These are phyloP conservation scores for Psilocybe cubensis DNA, from an alignment of 768 basidiomycete species.

Conservation along the genomic window DNA sequence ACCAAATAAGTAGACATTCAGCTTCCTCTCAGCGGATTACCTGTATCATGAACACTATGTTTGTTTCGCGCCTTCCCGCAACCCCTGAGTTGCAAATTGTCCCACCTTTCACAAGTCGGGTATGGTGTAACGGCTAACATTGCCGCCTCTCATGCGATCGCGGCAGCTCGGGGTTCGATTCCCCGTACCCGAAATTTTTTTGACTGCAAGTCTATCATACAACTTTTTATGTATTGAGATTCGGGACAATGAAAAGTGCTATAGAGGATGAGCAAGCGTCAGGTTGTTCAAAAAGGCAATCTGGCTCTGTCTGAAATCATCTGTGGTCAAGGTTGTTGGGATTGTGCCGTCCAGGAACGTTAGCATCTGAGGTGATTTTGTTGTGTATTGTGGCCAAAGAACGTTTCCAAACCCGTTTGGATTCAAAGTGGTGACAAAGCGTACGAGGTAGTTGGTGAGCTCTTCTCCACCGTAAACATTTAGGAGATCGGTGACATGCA, in stretches of 20 bases:
- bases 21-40: too few relatives aligned
- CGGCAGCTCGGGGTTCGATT: conserved; percentile 62
- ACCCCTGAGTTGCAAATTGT: too few relatives aligned
- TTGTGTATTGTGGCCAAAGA: conserved; percentile 28
- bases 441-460: conserved; percentile 49
- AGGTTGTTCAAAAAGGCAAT: conserved; percentile 28
- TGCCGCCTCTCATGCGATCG: conserved; percentile 58
- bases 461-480: conserved; percentile 45
- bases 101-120: conserved; percentile 36
- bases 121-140: conserved; percentile 74
- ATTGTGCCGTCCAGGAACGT: conserved; percentile 32
- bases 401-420: conserved; percentile 25
- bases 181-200: conserved; percentile 52
- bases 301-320: conserved; percentile 25
- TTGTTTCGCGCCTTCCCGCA: too few relatives aligned
- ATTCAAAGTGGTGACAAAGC: conserved; percentile 39
- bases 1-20: too few relatives aligned
- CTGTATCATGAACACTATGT: too few relatives aligned
- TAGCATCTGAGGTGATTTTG: conserved; percentile 28
- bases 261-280: conserved; percentile 20
- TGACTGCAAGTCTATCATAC: neutral
- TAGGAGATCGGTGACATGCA: conserved; percentile 45
- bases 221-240: neutral
- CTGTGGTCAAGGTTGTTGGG: conserved; percentile 28
- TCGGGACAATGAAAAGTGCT: neutral